These are phyloP conservation scores for Rhizopogon vulgaris DNA, from an alignment of 768 basidiomycete genomes.

Conservation along the genomic window DNA sequence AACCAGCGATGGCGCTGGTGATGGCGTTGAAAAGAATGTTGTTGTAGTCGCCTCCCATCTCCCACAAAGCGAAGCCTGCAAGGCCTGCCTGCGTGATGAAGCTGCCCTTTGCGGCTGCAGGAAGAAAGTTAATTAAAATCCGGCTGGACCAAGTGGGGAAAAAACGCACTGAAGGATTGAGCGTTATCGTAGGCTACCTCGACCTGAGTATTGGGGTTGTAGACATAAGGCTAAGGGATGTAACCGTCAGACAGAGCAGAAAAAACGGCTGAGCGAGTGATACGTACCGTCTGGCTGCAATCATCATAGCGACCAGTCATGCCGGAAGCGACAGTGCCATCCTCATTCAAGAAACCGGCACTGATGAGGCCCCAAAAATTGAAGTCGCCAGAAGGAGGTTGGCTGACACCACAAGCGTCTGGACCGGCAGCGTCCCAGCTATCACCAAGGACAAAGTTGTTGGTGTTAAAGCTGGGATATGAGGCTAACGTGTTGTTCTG, in stretches of 20 bases:
- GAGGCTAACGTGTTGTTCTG: constrained; percentile 29
- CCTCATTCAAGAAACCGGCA: constrained; percentile 43
- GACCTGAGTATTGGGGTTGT: constrained; percentile 44
- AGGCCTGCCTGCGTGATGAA: constrained; percentile 31
- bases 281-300: constrained; percentile 70
- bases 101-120: constrained; percentile 35
- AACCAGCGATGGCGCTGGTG: constrained; percentile 15
- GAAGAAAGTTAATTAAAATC: not conserved
- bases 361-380: constrained; percentile 60
- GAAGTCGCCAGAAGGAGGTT: constrained; percentile 50
- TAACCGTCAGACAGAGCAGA: constrained; percentile 2
- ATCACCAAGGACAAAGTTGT: constrained; percentile 45
- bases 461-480: constrained; percentile 47
- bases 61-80: constrained; percentile 40
- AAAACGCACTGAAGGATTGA: constrained; percentile 44
- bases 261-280: not conserved
- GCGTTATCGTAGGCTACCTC: constrained; percentile 66
- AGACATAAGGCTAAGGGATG: constrained; percentile 55
- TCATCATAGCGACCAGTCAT: constrained; percentile 52
- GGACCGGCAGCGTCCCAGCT: constrained; percentile 45
- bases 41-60: constrained; percentile 37
- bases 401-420: constrained; percentile 54
- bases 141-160: not conserved
- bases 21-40: constrained; percentile 31
- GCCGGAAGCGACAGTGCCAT: constrained; percentile 43